Evolutionary conservation across 2,329 filamentous ascomycete species (phyloP), one percentile per base, ranked within the genome.

Genomic region (Fusarium clavum): DNA sequence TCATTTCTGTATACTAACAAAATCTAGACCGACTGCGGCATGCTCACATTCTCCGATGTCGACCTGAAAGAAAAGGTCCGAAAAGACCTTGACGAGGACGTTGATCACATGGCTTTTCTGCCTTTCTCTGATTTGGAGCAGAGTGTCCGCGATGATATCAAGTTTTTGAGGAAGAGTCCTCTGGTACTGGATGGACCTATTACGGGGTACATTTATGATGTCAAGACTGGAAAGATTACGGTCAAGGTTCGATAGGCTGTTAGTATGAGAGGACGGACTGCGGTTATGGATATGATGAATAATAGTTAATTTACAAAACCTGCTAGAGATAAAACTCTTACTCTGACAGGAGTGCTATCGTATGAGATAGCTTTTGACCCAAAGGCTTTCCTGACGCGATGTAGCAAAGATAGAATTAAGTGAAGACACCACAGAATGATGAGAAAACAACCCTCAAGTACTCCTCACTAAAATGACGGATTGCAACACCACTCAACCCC

Each of bases 151-250:
- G 85, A 90, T 29, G 92, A 95, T 78, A 85, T 96, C 1, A 80
- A 81, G 51, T 87, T 88, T 71, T 75, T 96, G 71, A 88, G 86
- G 79, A 82, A 78, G 59, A 87, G 83, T 49, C 85, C 86, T 58
- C 82, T 91, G 16, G 84, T 94, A 9, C 82, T 90, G 27, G 83
- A 89, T n/a, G 85, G 92, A 5, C 80, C 81, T 0, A 83, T 94
- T 49, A 91, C 87, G 10, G 92, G 92, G 1, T 95, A 92, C 87
- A 80, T 94, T 6, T 94, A 94, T 79, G 89, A 94, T 73, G 91
- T 94, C 44, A 88, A 92, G 82, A 92, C 87, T 2, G 92, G 92
- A 1, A 90, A 84, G 80, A 76, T 81, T 41, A 75, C 74, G 57
- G 76, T 80, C 2, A 30, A 68, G 29, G 25, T 7, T 62, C 25